Base-by-base conservation (phyloP, 352 stramenopile species). In the Hyphochytrium catenoides region DNA sequence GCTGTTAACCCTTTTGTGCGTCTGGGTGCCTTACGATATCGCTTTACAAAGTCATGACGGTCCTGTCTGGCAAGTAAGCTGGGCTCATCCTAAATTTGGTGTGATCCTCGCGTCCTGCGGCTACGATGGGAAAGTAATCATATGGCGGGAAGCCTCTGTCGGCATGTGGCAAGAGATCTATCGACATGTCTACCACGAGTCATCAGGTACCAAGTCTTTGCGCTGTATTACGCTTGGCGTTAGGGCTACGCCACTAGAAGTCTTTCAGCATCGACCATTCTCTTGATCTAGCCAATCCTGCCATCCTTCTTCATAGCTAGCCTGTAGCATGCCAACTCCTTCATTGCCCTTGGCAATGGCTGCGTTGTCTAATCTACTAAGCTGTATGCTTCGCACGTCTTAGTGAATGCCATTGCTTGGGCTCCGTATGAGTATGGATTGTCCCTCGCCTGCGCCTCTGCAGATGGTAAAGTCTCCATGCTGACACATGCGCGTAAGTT, bases 61-160 rank as follows among this genome's bases (percentile, higher is more conserved):
- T 14, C 89, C 91, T 0, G 90, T 99, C 31, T 99, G 91, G 87
- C 76, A 95, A 62, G 73, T 98, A 3, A 64, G 74, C 2, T 99
- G 92, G 92, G 82, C 87, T 6, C 92, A 99, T 58, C 92, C 92
- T n/a, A 95, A 87, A 51, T 94, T 91, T 48, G 84, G 84, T 26
- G 73, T 82, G 28, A 43, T 97, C 33, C 57, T 99, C 15, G 91
- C 91, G 22, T 94, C 79, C 23, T 96, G 86, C 56, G 94, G 73
- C 21, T 99, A 97, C 57, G 89, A 98, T 52, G 81, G 83, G 36
- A 92, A 85, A 34, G 85, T 98, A 2, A 76, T 95, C 40, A 90
- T 99, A 48, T 91, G 93, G 61, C 68, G 76, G 16, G 88, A 98
- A 60, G 68, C 77, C 42, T 69, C 71, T 29, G 56, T 82, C 23